Evolutionary conservation across 805 yeast species (phyloP).

Genomic region (Komagataella mondaviorum): DNA sequence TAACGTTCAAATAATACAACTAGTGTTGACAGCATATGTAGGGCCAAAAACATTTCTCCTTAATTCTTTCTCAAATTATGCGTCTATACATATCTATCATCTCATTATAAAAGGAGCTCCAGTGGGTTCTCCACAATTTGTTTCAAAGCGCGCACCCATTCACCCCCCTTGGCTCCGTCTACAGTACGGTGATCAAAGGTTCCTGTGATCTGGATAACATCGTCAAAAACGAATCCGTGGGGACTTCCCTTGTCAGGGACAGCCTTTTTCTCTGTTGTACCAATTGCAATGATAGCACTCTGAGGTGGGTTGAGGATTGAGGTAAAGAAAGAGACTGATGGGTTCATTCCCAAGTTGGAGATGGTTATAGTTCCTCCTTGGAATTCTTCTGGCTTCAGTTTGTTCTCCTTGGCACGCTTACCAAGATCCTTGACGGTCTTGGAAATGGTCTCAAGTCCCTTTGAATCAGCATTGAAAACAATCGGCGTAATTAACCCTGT

Average conservation of each 20-base stretch:
- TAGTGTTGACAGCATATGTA: not conserved
- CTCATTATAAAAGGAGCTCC: conserved; percentile 62
- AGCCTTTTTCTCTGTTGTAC: conserved; percentile 85
- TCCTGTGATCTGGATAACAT: conserved; percentile 84
- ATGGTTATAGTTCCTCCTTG: conserved; percentile 99
- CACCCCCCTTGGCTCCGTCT: conserved; percentile 98
- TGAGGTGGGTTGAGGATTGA: conserved; percentile 98
- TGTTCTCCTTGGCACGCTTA: conserved; percentile 89
- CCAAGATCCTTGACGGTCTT: conserved; percentile 82
- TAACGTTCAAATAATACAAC: not conserved
- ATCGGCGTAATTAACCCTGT: conserved; percentile 96
- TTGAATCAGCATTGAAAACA: conserved; percentile 73
- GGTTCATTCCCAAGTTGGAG: conserved; percentile 98
- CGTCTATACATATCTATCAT: not conserved
- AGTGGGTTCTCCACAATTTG: conserved; percentile 89
- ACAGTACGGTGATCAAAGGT: conserved; percentile 94
- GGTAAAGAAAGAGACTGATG: conserved; percentile 83
- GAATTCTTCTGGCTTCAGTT: conserved; percentile 91
- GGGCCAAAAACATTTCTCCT: not conserved
- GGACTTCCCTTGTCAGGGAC: conserved; percentile 86
- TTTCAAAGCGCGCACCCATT: conserved; percentile 89
- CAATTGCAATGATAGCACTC: conserved; percentile 85
- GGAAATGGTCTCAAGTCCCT: conserved; percentile 79
- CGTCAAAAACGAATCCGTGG: conserved; percentile 86
- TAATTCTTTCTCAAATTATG: not conserved